phyloP scores from a whole-genome alignment of 352 stramenopile species.

The Globisporangium splendens region DNA sequence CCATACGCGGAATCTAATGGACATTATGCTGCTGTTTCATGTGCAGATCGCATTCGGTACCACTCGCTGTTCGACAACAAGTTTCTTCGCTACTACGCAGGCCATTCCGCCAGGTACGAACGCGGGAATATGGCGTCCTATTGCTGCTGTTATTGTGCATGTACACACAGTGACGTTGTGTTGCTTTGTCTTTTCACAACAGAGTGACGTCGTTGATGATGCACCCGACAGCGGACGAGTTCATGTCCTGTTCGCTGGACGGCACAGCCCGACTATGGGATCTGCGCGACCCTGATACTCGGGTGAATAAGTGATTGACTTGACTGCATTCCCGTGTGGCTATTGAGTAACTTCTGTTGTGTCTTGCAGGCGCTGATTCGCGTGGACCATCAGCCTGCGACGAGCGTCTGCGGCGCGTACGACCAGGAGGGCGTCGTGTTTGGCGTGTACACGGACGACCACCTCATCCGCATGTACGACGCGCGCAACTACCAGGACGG shows the following conservation, averaged over 20 bases:
- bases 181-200: not conserved
- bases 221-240: slow-evolving; percentile 81
- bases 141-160: no score
- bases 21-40: not conserved
- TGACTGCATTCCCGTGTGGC: not conserved
- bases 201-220: slow-evolving; percentile 85
- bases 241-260: slow-evolving; percentile 78
- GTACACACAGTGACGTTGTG: no score
- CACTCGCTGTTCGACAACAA: slow-evolving; percentile 89
- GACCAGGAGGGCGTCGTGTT: slow-evolving; percentile 85
- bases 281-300: slow-evolving; percentile 59
- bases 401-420: slow-evolving; percentile 69
- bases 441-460: slow-evolving; percentile 80
- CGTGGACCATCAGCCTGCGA: slow-evolving; percentile 54
- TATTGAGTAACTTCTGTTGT: not conserved
- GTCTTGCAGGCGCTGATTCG: slow-evolving; percentile 51
- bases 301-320: slow-evolving; percentile 21
- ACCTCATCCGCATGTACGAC: slow-evolving; percentile 88
- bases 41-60: slow-evolving; percentile 76
- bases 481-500: slow-evolving; percentile 85
- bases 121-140: no score
- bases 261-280: slow-evolving; percentile 80
- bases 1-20: not conserved
- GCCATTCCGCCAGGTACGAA: slow-evolving; percentile 65
- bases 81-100: slow-evolving; percentile 85